These are phyloP conservation scores for Huntiella omanensis DNA, from an alignment of 2,329 filamentous ascomycete genomes.

Conservation along the genomic window DNA sequence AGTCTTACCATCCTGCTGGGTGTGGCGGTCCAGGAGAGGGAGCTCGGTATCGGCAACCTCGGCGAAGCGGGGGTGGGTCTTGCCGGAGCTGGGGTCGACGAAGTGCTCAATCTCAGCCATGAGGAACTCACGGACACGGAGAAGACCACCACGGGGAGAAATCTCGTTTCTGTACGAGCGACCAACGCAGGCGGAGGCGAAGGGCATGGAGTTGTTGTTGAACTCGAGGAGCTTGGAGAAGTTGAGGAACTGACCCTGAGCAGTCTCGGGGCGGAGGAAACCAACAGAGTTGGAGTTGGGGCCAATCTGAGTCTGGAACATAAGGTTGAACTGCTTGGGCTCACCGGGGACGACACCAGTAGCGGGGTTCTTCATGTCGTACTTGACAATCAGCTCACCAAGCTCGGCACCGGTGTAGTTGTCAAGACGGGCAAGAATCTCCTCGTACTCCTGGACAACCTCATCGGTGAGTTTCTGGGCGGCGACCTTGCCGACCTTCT, in stretches of 20 bases:
- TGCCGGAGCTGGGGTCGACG: constrained; percentile 83
- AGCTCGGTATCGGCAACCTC: constrained; percentile 75
- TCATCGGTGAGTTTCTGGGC: constrained; percentile 74
- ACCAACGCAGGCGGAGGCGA: constrained; percentile 90
- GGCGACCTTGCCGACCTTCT: constrained; percentile 56
- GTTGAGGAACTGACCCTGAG: constrained; percentile 94
- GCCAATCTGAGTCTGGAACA: constrained; percentile 94
- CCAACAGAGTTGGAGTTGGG: constrained; percentile 74
- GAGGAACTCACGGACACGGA: constrained; percentile 89
- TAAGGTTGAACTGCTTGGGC: constrained; percentile 89
- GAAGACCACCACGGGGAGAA: constrained; percentile 72
- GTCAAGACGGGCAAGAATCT: constrained; percentile 80
- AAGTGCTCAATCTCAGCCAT: constrained; percentile 99
- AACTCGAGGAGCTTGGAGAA: constrained; percentile 93
- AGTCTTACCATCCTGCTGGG: constrained; percentile 75
- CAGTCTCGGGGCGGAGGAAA: constrained; percentile 83
- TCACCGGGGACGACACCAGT: constrained; percentile 59
- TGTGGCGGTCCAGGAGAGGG: constrained; percentile 63
- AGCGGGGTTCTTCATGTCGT: constrained; percentile 70
- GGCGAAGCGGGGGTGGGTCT: constrained; percentile 78
- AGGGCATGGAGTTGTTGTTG: constrained; percentile 89
- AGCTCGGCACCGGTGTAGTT: constrained; percentile 83
- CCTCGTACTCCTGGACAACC: constrained; percentile 75
- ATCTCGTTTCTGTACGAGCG: constrained; percentile 98
- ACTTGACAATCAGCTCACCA: constrained; percentile 72